Base-by-base conservation (phyloP, 345 rosid genomes). In the Eucalyptus sideroxylon region DNA sequence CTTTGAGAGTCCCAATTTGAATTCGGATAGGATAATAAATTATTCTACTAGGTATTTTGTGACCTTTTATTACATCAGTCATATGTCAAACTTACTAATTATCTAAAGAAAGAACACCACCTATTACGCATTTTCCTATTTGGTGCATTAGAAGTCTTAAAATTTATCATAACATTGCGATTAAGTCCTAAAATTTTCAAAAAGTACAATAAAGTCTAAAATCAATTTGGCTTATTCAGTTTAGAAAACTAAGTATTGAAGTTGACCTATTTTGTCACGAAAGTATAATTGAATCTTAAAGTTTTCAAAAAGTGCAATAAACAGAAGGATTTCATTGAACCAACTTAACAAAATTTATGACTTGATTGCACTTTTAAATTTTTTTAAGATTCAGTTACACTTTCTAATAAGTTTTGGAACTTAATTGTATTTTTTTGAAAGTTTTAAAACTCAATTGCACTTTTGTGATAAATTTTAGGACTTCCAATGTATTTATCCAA, bases 381-480 rank as follows among this genome's bases (percentile, higher is more conserved):
- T 1, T 60, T 60, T 60, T 26, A 26, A 2, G 4, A 60, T 0
- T 13, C 0, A 24, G 7, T 60, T 27, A 6, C 2, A 60, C 4
- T 27, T 60, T 60, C 3, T 11, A 15, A 27, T 30, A 13, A 62
- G 8, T 30, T 62, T 62, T 13, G 10, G 62, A 24, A 56, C 0
- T 56, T 10, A 23, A 56, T 10, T 56, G 14, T 5, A 56, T 0
- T 10, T 56, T 56, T 56, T 62, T 62, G 16, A 62, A 30, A 13
- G 17, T 62, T 62, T 13, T 27, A 0, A 30, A 27, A 62, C 2
- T 14, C 30, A 56, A 62, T 13, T 27, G 1, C 4, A 62, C 2
- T 12, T 30, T 62, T 13, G 34, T 24, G 17, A 30, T 14, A 62
- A 30, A 3, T 62, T 62, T 62, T 30, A 30, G 4, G 34, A 60